Percentiles rank a stretch among this genome's conserved stretches.
These are phyloP conservation scores for Panicum miliaceum DNA, from an alignment of 176 grass and related monocot species.

Conservation along the genomic window DNA sequence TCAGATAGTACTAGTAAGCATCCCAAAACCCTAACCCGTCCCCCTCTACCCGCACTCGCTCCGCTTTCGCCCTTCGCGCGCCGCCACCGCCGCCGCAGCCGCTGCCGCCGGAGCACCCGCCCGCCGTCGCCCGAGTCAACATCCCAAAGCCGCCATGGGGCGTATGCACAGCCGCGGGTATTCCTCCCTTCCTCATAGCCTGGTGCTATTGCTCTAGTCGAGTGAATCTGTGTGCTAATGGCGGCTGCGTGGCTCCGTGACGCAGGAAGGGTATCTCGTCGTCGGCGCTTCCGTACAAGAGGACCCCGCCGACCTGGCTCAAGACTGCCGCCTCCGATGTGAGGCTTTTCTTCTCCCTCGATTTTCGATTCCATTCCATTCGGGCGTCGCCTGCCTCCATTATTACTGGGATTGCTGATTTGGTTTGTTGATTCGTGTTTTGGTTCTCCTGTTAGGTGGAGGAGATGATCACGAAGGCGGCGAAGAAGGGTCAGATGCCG, in stretches of 20 bases:
- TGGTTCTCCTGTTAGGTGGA: conserved; percentile 47
- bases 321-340: conserved; percentile 78
- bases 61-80: conserved; percentile 23
- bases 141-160: conserved; percentile 53
- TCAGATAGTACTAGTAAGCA: neutral
- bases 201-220: neutral
- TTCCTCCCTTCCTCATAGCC: neutral
- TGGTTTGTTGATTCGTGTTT: neutral
- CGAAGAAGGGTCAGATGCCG: conserved; percentile 82
- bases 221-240: conserved; percentile 38
- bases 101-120: conserved; percentile 22
- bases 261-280: conserved; percentile 85
- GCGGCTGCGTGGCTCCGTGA: neutral
- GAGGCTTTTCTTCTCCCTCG: neutral
- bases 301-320: conserved; percentile 75
- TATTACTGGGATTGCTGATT: neutral
- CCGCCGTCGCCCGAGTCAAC: neutral
- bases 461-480: conserved; percentile 89
- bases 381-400: neutral
- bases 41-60: conserved; percentile 23
- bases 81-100: conserved; percentile 33
- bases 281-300: conserved; percentile 89
- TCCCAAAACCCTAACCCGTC: conserved; percentile 48
- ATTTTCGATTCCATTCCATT: neutral
- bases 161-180: conserved; percentile 89